Base-by-base conservation (phyloP, 768 basidiomycete genomes). In the Russula lepida region DNA sequence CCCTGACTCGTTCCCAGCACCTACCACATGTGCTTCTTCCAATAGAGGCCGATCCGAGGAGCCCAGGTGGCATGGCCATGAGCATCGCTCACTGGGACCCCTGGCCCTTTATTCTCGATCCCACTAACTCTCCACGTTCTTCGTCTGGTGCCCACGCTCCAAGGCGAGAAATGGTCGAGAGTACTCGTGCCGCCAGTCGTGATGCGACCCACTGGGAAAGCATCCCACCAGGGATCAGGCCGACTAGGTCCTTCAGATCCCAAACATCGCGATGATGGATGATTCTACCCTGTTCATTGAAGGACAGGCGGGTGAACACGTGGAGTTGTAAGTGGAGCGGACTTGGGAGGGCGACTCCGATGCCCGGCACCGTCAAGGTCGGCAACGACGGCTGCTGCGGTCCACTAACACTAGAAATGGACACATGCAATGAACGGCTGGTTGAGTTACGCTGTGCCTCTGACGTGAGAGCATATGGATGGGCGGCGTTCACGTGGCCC, bases 211-310 rank as follows among this genome's bases (percentile, higher is more conserved):
- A 91, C 63, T 88, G 82, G 1, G 80, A 79, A 47, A 85, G 71
- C 9, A 82, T 79, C 62, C 83, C 78, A 4, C 88, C 88, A 4
- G 89, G 89, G 9, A 89, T 69, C 43, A 90, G 79, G 39, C 84
- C 83, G 68, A 89, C 76, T 60, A 92, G 75, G 69, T 92, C 90
- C 69, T 85, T 83, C 46, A 89, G 76, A 66, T 92, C 88, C 88
- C 87, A 91, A 41, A 88, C 77, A 68, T 92, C 90, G 30, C 88
- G 80, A 69, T 93, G 90, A 67, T 84, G 81, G 4, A 87, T 85
- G 63, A 92, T 84, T 61, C 79, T 81, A n/a, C 86, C 88, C 68
- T 85, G 84, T 66, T 91, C 89, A 72, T 91, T 91, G 72, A 92
- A 89, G 33, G 81, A 79, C 37, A 92, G 78, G 30, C 84, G 81